These are phyloP conservation scores for Paecilomyces sp. DNA, from an alignment of 2,329 filamentous ascomycete species.

Conservation along the genomic window DNA sequence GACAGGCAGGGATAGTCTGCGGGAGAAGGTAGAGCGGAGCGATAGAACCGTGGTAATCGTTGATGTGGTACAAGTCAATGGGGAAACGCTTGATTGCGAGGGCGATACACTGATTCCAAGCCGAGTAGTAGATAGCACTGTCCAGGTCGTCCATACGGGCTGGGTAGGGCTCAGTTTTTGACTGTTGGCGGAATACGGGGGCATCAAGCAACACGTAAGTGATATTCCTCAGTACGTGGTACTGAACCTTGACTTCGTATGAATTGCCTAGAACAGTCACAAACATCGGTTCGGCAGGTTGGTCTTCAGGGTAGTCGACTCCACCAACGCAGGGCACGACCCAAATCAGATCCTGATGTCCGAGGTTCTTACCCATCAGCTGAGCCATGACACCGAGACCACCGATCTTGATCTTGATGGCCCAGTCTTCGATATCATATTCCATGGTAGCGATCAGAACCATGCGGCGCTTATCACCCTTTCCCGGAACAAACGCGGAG, in stretches of 20 bases:
- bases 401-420: constrained; percentile 65
- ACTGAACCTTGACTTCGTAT: constrained; percentile 58
- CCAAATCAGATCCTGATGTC: constrained; percentile 60
- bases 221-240: constrained; percentile 57
- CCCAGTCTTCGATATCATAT: constrained; percentile 65
- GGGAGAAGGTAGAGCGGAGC: constrained; percentile 61
- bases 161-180: constrained; percentile 57
- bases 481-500: constrained; percentile 23
- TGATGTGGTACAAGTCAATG: constrained; percentile 59
- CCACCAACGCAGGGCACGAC: constrained; percentile 57
- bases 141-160: constrained; percentile 63
- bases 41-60: constrained; percentile 58
- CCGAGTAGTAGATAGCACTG: constrained; percentile 61
- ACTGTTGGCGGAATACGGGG: constrained; percentile 59
- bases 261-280: constrained; percentile 54
- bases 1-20: constrained; percentile 52
- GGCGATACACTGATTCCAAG: constrained; percentile 65
- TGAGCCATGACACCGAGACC: constrained; percentile 65
- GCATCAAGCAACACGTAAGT: constrained; percentile 62
- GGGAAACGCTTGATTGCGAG: constrained; percentile 56
- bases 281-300: constrained; percentile 53
- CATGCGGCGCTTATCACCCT: constrained; percentile 36
- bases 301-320: constrained; percentile 56
- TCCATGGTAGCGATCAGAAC: constrained; percentile 65
- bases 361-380: constrained; percentile 59